Conservation (phyloP, 1,284 basidiomycete genomes). For the Cryptococcus deneoformans region DNA sequence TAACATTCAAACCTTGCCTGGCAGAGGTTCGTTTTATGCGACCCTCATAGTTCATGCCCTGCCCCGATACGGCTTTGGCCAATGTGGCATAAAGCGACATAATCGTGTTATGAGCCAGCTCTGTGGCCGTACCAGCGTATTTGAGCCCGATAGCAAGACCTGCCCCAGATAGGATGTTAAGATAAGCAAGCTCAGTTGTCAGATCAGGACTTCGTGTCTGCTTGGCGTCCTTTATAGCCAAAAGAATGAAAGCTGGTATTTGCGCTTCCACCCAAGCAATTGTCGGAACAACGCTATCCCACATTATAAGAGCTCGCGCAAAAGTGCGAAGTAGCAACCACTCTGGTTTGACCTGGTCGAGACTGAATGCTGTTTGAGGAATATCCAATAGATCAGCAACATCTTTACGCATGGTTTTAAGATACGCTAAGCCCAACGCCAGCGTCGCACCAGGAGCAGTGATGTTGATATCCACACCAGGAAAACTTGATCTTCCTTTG, state of each 20-base stretch:
- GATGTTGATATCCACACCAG: conserved; percentile 68
- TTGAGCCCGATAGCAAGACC: conserved; percentile 91
- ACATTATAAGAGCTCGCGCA: conserved; percentile 79
- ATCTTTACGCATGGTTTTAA: conserved; percentile 77
- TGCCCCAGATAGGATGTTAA: conserved; percentile 82
- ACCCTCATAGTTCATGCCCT: conserved; percentile 75
- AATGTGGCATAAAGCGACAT: conserved; percentile 76
- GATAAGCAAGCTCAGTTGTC: conserved; percentile 77
- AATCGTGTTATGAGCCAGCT: conserved; percentile 78
- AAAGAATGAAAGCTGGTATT: conserved; percentile 67
- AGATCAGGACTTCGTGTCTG: conserved; percentile 58
- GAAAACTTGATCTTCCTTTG: conserved; percentile 22
- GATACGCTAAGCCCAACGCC: conserved; percentile 87
- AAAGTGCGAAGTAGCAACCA: conserved; percentile 79
- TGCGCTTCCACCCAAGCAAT: conserved; percentile 74
- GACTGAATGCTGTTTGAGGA: conserved; percentile 70
- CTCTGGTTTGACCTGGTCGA: conserved; percentile 85
- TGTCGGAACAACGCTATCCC: conserved; percentile 71
- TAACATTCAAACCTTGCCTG: conserved; percentile 82
- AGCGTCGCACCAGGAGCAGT: conserved; percentile 89
- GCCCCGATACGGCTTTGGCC: conserved; percentile 51
- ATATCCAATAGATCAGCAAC: conserved; percentile 79
- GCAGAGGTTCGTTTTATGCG: conserved; percentile 80
- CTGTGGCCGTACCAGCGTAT: conserved; percentile 85
- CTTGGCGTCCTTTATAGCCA: conserved; percentile 55